Base-by-base conservation (phyloP, 768 basidiomycete species). In the Naematelia encephala region DNA sequence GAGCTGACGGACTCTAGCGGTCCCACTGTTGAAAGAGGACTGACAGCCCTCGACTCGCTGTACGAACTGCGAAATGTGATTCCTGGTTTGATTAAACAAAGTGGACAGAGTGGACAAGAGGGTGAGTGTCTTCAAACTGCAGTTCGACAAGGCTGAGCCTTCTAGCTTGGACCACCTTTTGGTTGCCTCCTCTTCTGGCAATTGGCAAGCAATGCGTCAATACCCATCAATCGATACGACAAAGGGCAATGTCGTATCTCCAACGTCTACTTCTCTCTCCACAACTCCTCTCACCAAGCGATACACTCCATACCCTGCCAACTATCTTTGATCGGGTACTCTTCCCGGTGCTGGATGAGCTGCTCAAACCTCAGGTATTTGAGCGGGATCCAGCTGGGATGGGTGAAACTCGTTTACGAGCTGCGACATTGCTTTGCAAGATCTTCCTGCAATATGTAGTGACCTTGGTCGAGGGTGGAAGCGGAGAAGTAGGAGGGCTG, bases 401-500 rank as follows among this genome's bases (percentile, higher is more conserved):
- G 85, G 84, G 87, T 2, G 94, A 98, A 79, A 93, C 90, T 5
- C 84, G 94, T 2, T 75, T 97, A 29, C 83, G 90, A 26, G 92
- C 89, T 3, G 88, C 87, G 26, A 89, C 88, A n/a, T 79, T 98
- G 56, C 80, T 96, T 29, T 96, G 92, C 82, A 96, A 96, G 79
- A 85, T 86, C 11, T 98, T 99, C 79, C 88, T 98, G 83, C 91
- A 94, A 67, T 88, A 91, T 59, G 87, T 91, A 63, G 81, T 91
- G 43, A 83, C 87, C 12, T 86, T 90, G 55, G 83, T 80, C 47
- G 81, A 82, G 61, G 57, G 51, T 21, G 79, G 78, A 11, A 80
- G 82, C 44, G 80, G 59, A 12, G 82, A 14, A 86, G 90, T 73
- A 50, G 80, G 84, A 30, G 80, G 88, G 26, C 73, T 93, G 44